phyloP scores from a whole-genome alignment of 2,329 filamentous ascomycete genomes.

The Pseudogymnoascus sp. region DNA sequence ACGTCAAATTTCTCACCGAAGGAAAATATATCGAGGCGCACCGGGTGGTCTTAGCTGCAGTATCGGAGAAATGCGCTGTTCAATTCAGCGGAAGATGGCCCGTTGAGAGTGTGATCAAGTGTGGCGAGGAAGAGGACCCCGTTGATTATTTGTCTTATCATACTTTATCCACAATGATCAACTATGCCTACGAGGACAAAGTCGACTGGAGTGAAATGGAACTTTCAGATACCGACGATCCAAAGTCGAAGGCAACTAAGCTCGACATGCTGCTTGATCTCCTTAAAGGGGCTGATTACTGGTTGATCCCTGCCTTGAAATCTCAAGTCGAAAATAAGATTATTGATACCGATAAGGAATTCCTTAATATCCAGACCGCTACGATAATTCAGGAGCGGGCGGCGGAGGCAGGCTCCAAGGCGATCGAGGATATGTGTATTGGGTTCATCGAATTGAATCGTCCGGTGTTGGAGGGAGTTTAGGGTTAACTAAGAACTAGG shows the following conservation, averaged over 20 bases:
- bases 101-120: slow-evolving; percentile 14
- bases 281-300: slow-evolving; percentile 20
- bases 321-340: slow-evolving; percentile 18
- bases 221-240: slow-evolving; percentile 13
- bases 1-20: not conserved
- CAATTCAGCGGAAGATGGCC: slow-evolving; percentile 15
- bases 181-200: slow-evolving; percentile 19
- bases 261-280: slow-evolving; percentile 20
- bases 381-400: not conserved
- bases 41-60: slow-evolving; percentile 12
- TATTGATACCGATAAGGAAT: not conserved
- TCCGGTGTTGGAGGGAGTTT: not conserved
- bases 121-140: slow-evolving; percentile 13
- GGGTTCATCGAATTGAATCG: not conserved
- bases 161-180: slow-evolving; percentile 19
- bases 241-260: slow-evolving; percentile 14
- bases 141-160: slow-evolving; percentile 17
- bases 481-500: not conserved
- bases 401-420: not conserved
- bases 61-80: slow-evolving; percentile 15
- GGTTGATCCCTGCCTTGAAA: slow-evolving; percentile 15
- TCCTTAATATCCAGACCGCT: not conserved
- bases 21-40: not conserved
- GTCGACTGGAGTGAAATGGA: slow-evolving; percentile 21
- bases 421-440: not conserved